A percentile compares a stretch with the other conserved stretches of the same genome.
Evolutionary conservation across 352 stramenopile genomes (phyloP).

Genomic region (Peronospora belbahrii): DNA sequence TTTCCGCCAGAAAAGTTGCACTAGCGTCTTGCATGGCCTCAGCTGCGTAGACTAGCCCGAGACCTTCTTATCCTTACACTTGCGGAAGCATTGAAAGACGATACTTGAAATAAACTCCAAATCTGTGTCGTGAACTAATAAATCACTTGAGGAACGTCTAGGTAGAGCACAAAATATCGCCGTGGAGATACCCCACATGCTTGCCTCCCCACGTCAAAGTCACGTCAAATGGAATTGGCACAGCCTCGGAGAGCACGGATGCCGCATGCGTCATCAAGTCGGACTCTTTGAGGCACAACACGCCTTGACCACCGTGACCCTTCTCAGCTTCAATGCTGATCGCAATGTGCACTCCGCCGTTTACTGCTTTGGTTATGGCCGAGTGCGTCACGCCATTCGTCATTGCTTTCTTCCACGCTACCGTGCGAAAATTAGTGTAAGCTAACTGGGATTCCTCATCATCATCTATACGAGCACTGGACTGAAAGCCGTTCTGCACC

Average conservation of each 20-base stretch:
- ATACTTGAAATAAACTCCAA: constrained; percentile 27
- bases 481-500: constrained; percentile 63
- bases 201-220: constrained; percentile 65
- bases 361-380: constrained; percentile 62
- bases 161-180: constrained; percentile 38
- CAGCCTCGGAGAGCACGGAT: constrained; percentile 33
- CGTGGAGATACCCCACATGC: constrained; percentile 48
- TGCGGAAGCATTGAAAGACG: too few species aligned
- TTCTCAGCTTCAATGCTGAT: constrained; percentile 63
- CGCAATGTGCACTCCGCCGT: constrained; percentile 56
- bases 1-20: too few species aligned
- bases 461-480: constrained; percentile 45
- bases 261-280: constrained; percentile 40
- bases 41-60: too few species aligned
- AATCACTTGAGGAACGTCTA: constrained; percentile 2
- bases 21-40: too few species aligned
- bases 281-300: constrained; percentile 57
- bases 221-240: constrained; percentile 60
- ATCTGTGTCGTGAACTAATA: too few species aligned
- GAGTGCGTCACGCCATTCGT: constrained; percentile 52
- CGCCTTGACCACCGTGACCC: constrained; percentile 47
- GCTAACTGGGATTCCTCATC: constrained; percentile 59
- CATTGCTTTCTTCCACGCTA: constrained; percentile 50
- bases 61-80: constrained; percentile 45
- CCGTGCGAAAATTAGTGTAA: constrained; percentile 64